Evolutionary conservation across 1,139 yeast species (phyloP), one percentile per base, ranked within the genome.

Genomic region (Hansenula sp.): DNA sequence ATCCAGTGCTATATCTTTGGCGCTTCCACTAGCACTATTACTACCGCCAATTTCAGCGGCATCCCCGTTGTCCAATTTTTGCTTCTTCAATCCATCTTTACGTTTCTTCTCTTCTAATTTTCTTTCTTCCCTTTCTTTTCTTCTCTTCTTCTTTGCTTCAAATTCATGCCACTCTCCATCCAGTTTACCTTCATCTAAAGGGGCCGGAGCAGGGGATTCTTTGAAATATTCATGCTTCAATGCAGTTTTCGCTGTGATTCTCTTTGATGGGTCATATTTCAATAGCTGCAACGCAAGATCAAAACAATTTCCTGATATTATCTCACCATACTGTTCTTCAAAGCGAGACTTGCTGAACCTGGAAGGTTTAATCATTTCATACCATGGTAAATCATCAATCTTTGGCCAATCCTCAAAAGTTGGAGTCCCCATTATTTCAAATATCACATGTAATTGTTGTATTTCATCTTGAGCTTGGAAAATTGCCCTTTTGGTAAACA

Each of bases 151-250:
- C 64, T 93, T 90, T 5, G 96, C 95, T 60, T 93, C 99, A 63
- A 85, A 91, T 60, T 93, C 99, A 61, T 93, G 99, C 95, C 98
- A 91, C 62, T 94, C 98, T 15, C 74, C 77, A 41, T 74, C 69
- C 52, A 84, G 68, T 46, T 82, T 74, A 13, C 67, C 67, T 41
- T 81, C 64, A 6, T 62, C 61, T 38, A 74, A 68, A 3, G 84
- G 81, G 49, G 74, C 76, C 1, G 86, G 82, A 36, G 49, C 50
- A 0, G 97, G 97, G 3, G 74, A 81, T 46, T 83, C 85, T 6
- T 66, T 63, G 58, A 93, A 93, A 65, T 87, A 93, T 1, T 69
- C 70, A 62, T 89, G 89, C 29, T 67, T 53, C 30, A 88, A 67
- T 0, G 94, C 90, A 12, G 74, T 72, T 1, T 63, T 62, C 0